phyloP scores from a whole-genome alignment of 2,329 filamentous ascomycete species.

The Emergomyces orientalis region DNA sequence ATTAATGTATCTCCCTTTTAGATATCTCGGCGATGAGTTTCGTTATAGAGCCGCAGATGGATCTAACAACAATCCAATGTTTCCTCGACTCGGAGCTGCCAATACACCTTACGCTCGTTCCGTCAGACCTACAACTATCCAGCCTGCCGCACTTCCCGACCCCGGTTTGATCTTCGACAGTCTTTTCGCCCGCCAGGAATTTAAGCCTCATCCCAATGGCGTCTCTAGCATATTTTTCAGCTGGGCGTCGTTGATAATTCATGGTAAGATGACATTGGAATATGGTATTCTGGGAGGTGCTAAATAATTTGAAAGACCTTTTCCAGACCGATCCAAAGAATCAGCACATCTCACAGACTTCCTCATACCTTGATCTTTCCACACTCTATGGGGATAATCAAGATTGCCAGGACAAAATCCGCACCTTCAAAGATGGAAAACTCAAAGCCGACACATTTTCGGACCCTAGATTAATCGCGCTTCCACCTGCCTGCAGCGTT shows the following conservation, averaged over 20 bases:
- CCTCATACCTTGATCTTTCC: slow-evolving; percentile 42
- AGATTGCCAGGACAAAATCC: slow-evolving; percentile 28
- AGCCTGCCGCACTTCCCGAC: slow-evolving; percentile 20
- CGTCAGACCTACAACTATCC: slow-evolving; percentile 14
- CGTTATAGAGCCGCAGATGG: slow-evolving; percentile 28
- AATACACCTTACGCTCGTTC: slow-evolving; percentile 22
- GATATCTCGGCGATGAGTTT: slow-evolving; percentile 25
- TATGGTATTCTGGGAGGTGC: background rate
- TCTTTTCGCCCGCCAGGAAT: slow-evolving; percentile 41
- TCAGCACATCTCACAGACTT: slow-evolving; percentile 30
- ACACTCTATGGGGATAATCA: slow-evolving; percentile 36
- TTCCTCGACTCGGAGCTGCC: slow-evolving; percentile 22
- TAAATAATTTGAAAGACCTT: slow-evolving; percentile 27
- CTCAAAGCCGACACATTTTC: slow-evolving; percentile 33
- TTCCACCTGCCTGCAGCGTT: slow-evolving; percentile 29
- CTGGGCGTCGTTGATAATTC: slow-evolving; percentile 45
- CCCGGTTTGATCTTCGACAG: slow-evolving; percentile 23
- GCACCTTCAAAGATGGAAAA: slow-evolving; percentile 30
- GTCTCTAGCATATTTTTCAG: slow-evolving; percentile 43
- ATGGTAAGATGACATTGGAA: slow-evolving; percentile 24
- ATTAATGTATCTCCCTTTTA: slow-evolving; percentile 22
- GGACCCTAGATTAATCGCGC: slow-evolving; percentile 26
- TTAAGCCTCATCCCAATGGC: slow-evolving; percentile 34
- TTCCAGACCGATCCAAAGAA: slow-evolving; percentile 34
- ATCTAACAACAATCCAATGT: slow-evolving; percentile 18